Evolutionary conservation across 1,139 yeast genomes (phyloP).

Genomic region (Kurtzmaniella natalensis): DNA sequence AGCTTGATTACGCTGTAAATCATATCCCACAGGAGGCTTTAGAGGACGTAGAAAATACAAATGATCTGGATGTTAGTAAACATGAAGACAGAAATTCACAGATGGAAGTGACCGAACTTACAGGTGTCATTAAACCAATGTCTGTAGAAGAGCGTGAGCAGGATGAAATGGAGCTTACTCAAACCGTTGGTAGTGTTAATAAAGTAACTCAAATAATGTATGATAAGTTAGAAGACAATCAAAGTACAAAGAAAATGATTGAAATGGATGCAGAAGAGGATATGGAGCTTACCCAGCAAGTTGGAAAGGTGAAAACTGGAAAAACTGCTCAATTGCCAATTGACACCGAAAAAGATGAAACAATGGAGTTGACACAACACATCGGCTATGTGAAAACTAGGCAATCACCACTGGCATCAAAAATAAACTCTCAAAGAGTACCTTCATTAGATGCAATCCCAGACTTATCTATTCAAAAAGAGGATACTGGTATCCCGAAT

Average conservation of each 20-base stretch:
- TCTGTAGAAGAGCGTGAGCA: constrained; percentile 6
- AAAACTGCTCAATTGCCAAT: too few species aligned
- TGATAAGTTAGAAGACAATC: background rate
- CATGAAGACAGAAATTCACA: too few species aligned
- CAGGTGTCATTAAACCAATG: constrained; percentile 5
- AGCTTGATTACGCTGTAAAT: too few species aligned
- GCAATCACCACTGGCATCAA: background rate
- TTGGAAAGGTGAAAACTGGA: constrained; percentile 5
- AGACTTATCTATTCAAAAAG: background rate
- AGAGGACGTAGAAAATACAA: too few species aligned
- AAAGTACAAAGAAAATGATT: too few species aligned
- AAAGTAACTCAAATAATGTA: background rate
- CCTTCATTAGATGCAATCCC: constrained; percentile 4
- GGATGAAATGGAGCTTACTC: constrained; percentile 15
- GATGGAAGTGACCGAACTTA: constrained; percentile 15
- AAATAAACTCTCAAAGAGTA: background rate
- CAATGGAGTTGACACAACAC: constrained; percentile 16
- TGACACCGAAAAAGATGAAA: too few species aligned
- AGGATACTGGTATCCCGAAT: background rate
- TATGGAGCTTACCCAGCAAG: constrained; percentile 12
- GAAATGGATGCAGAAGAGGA: constrained; percentile 3
- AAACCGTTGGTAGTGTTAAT: constrained; percentile 8
- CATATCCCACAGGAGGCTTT: too few species aligned
- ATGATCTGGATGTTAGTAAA: too few species aligned
- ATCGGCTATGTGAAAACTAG: constrained; percentile 6